Evolutionary conservation across 176 grass and related monocot species (phyloP), one percentile per base, ranked within the genome.

Genomic region (Panicum miliaceum): DNA sequence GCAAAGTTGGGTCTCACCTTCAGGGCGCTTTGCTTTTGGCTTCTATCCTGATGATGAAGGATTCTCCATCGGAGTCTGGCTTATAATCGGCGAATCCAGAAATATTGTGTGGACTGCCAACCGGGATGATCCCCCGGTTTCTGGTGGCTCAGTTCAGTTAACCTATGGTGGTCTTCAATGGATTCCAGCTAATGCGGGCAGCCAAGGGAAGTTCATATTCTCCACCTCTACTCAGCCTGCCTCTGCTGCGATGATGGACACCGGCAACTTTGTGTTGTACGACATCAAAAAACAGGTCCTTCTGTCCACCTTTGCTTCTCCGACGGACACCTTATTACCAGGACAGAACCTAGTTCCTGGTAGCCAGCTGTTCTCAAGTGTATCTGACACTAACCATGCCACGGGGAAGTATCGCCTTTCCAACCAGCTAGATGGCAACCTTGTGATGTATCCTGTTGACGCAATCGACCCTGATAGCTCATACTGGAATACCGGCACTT

Each of bases 11-110:
- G 20, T 41, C 56, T 91, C 85, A 34, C 71, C 76, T 23, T 88
- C 85, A 0, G 76, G 85, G 56, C 82, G 25, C 63, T 91, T 91
- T 50, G 81, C 85, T 41, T 82, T 88, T 7, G 85, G 85, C 15
- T 91, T 88, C 82, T 91, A 85, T 38, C 71, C 85, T 29, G 67
- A 82, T 12, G 77, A 14, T n/a, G 53, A 81, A 47, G 82, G 82
- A 14, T 87, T 87, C 25, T 78, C 85, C 6, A 69, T 91, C 4
- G 89, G 89, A 34, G 76, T 91, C 25, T 84, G 85, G 85, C 85
- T 91, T 37, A 53, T 79, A 9, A 57, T 48, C 9, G 50, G 19
- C 22, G 50, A 76, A 40, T 53, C 63, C 19, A 84, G 42, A 57
- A 76, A 7, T 12, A 1, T 87, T 6, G 51, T 84, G 43, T 91